Evolutionary conservation across 202 grass and related monocot species (phyloP).

Genomic region (Musa balbisiana): DNA sequence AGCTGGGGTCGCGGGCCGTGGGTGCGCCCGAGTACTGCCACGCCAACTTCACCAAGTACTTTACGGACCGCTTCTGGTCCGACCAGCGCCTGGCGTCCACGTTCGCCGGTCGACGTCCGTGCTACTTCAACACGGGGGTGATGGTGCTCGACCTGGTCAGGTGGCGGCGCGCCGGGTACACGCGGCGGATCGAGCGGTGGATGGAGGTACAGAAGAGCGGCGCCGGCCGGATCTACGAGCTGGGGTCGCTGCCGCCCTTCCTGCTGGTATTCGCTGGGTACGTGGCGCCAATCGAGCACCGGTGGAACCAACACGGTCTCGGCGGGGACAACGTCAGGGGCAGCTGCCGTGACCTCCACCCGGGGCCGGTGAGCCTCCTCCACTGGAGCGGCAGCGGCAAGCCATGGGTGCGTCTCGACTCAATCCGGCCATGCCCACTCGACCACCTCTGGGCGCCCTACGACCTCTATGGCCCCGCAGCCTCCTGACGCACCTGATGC

Average conservation of each 20-base stretch:
- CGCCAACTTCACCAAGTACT: constrained; percentile 23
- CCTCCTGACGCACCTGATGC: not conserved
- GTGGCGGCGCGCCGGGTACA: constrained; percentile 16
- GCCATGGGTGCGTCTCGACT: constrained; percentile 25
- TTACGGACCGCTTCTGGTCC: constrained; percentile 22
- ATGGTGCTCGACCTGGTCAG: constrained; percentile 23
- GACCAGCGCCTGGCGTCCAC: constrained; percentile 5
- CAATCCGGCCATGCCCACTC: constrained; percentile 10
- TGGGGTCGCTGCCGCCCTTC: constrained; percentile 22
- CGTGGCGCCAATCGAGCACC: constrained; percentile 21
- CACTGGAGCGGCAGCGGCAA: constrained; percentile 27
- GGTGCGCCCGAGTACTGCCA: constrained; percentile 23
- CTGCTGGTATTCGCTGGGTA: constrained; percentile 16
- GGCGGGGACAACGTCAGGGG: constrained; percentile 24
- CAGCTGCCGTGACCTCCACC: constrained; percentile 26
- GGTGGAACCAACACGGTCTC: constrained; percentile 27
- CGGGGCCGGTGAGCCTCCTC: constrained; percentile 26
- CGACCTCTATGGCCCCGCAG: constrained; percentile 3
- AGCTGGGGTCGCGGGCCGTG: not conserved
- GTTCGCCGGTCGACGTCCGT: constrained; percentile 9
- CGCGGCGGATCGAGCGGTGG: constrained; percentile 23
- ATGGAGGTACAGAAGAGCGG: constrained; percentile 22
- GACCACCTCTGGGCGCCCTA: constrained; percentile 23
- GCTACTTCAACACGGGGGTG: constrained; percentile 29
- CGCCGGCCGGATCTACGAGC: constrained; percentile 17